Percentiles rank a stretch among this genome's conserved stretches.
Evolutionary conservation across 129 eudicot species (phyloP).

Genomic region (Logfia minima): DNA sequence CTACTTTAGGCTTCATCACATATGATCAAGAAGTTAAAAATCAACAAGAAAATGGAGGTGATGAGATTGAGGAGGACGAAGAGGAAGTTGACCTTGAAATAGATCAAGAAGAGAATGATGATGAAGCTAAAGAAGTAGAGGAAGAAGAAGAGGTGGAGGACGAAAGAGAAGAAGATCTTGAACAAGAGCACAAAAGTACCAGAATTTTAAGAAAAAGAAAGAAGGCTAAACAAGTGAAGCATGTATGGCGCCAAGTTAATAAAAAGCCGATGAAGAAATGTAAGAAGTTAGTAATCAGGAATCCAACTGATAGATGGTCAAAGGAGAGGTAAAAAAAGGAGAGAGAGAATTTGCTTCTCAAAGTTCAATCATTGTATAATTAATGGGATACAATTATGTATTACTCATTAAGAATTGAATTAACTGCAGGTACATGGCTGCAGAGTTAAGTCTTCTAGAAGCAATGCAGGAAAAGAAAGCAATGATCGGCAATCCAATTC

Average conservation of each 20-base stretch:
- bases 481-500: conserved; percentile 59
- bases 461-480: conserved; percentile 87
- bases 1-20: background rate
- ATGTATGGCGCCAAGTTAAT: conserved; percentile 28
- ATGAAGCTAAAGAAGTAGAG: conserved; percentile 11
- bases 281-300: conserved; percentile 41
- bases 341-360: background rate
- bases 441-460: conserved; percentile 73
- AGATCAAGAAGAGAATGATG: conserved; percentile 23
- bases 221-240: conserved; percentile 47
- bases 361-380: conserved; percentile 4
- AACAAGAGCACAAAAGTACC: conserved; percentile 36
- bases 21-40: background rate
- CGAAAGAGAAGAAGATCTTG: conserved; percentile 1
- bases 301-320: conserved; percentile 73
- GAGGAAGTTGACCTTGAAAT: conserved; percentile 8
- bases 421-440: conserved; percentile 62
- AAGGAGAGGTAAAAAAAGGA: conserved; percentile 50
- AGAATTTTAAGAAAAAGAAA: conserved; percentile 47
- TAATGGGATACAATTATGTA: background rate
- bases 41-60: background rate
- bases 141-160: conserved; percentile 6
- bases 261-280: conserved; percentile 48
- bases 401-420: conserved; percentile 8
- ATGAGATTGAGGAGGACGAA: background rate